phyloP scores from a whole-genome alignment of 2,329 filamentous ascomycete genomes.

The Trichoderma afroharzianum region DNA sequence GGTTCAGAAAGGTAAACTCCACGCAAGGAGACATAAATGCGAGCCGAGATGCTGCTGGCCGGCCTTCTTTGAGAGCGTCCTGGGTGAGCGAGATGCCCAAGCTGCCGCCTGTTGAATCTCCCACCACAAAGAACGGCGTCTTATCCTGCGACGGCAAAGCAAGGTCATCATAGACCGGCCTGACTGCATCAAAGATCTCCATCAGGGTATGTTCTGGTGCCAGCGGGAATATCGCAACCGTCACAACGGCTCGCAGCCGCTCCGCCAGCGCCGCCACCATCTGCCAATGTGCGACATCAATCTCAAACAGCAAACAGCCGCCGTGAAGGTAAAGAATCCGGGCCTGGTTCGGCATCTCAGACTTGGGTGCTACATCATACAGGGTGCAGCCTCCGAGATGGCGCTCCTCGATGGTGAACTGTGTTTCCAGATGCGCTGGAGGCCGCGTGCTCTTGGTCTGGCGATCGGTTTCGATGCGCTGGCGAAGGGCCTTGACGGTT shows the following conservation, averaged over 20 bases:
- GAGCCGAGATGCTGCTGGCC: conserved; percentile 26
- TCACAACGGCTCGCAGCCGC: conserved; percentile 30
- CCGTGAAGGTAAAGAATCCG: conserved; percentile 33
- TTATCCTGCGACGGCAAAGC: conserved; percentile 26
- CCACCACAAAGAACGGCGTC: conserved; percentile 29
- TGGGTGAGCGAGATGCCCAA: conserved; percentile 32
- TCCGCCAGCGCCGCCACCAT: conserved; percentile 27
- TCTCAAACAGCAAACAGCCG: conserved; percentile 31
- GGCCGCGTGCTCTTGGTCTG: conserved; percentile 23
- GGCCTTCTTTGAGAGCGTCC: conserved; percentile 25
- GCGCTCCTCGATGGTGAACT: conserved; percentile 27
- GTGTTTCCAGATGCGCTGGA: conserved; percentile 24
- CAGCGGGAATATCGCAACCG: conserved; percentile 33
- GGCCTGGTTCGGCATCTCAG: conserved; percentile 27
- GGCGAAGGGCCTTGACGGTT: conserved; percentile 25
- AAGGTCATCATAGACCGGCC: conserved; percentile 32
- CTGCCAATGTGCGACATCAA: conserved; percentile 28
- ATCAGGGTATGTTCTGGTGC: conserved; percentile 30
- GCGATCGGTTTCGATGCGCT: conserved; percentile 25
- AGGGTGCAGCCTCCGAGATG: conserved; percentile 22
- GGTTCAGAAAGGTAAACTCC: conserved; percentile 29
- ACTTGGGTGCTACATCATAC: conserved; percentile 31
- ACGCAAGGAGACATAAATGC: conserved; percentile 31
- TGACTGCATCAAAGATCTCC: conserved; percentile 31
- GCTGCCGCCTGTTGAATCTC: conserved; percentile 32